Evolutionary conservation across 805 yeast species (phyloP).

Genomic region (Geotrichum ghanense): DNA sequence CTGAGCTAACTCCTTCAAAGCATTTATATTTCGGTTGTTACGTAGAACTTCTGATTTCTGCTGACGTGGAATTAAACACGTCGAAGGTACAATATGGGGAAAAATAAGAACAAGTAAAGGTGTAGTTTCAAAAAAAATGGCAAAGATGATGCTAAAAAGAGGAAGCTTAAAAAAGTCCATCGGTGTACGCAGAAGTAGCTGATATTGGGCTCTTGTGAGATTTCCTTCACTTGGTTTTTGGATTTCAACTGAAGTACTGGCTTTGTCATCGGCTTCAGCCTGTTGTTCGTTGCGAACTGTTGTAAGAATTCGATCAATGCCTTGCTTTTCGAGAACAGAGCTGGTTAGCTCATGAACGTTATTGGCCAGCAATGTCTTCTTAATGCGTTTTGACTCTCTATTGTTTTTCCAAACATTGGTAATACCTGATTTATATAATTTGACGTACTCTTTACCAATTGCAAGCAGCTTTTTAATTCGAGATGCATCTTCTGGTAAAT

Average conservation of each 20-base stretch:
- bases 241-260: slow-evolving; percentile 29
- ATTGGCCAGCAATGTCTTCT: slow-evolving; percentile 10
- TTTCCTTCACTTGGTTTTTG: slow-evolving; percentile 21
- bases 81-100: slow-evolving; percentile 50
- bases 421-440: slow-evolving; percentile 38
- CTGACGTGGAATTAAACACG: slow-evolving; percentile 44
- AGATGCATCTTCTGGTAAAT: slow-evolving; percentile 2
- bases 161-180: slow-evolving; percentile 45
- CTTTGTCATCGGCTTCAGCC: slow-evolving; percentile 19
- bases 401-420: slow-evolving; percentile 36
- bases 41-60: slow-evolving; percentile 4
- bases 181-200: slow-evolving; percentile 38
- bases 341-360: slow-evolving; percentile 13
- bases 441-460: slow-evolving; percentile 19
- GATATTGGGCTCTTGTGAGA: slow-evolving; percentile 36
- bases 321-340: slow-evolving; percentile 19
- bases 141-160: slow-evolving; percentile 41
- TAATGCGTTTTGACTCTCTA: slow-evolving; percentile 9
- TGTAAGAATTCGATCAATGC: slow-evolving; percentile 5
- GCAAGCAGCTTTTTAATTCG: slow-evolving; percentile 12
- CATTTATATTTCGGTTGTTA: slow-evolving; percentile 3
- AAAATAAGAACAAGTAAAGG: slow-evolving; percentile 39
- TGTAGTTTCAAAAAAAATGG: slow-evolving; percentile 46
- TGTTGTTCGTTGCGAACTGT: not conserved
- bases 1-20: slow-evolving; percentile 2